A percentile compares a stretch with the other conserved stretches of the same genome.
phyloP scores from a whole-genome alignment of 2,329 filamentous ascomycete species.

The Scolecobasidium constrictum region DNA sequence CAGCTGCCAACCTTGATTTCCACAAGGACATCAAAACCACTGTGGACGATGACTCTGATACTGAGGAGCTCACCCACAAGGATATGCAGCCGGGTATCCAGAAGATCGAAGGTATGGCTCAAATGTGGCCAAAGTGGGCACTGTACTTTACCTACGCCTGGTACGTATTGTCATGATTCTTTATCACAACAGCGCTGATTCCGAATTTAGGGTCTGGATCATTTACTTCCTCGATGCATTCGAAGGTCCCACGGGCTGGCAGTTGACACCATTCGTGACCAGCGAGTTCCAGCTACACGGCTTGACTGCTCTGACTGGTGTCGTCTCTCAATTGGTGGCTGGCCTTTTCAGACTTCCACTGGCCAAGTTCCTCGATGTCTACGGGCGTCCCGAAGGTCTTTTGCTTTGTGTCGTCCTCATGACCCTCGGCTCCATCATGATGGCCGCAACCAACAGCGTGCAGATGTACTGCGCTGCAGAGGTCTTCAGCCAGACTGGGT shows the following conservation, averaged over 20 bases:
- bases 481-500: background rate
- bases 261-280: background rate
- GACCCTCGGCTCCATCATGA: background rate
- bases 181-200: no score
- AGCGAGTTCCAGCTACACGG: background rate
- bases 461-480: constrained; percentile 50
- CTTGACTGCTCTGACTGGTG: background rate
- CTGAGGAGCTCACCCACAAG: no score
- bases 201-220: no score
- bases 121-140: background rate
- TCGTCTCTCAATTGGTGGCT: background rate
- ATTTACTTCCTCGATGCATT: background rate
- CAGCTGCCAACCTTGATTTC: no score
- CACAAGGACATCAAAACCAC: no score
- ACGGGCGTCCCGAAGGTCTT: background rate
- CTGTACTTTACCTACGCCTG: background rate
- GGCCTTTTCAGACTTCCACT: background rate
- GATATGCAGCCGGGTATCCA: background rate
- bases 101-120: background rate
- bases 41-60: no score
- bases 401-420: background rate
- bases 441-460: no score
- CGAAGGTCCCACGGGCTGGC: background rate
- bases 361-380: no score
- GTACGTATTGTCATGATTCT: constrained; percentile 56